Base-by-base conservation (phyloP, 176 grass and related monocot species). In the Triticum monococcum region DNA sequence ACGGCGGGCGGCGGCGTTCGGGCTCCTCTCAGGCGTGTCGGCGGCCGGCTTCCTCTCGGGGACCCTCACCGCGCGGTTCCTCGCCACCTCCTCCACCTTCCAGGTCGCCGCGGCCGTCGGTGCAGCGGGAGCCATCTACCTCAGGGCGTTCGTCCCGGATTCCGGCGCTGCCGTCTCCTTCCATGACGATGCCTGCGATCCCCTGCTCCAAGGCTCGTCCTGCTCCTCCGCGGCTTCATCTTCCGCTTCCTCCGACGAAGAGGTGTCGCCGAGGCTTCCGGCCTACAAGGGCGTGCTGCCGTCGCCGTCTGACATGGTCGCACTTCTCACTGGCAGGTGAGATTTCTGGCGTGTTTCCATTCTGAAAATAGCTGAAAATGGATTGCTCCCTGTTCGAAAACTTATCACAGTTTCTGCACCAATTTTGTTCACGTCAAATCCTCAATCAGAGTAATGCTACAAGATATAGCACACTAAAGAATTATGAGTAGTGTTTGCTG, bases 11-110 rank as follows among this genome's bases (percentile, higher is more conserved):
- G 86, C 90, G 25, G 81, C 82, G 43, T 98, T 98, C 82, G 90
- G 88, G 40, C 79, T 94, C 22, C 80, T 98, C 65, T 94, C 94
- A 75, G 94, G 92, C 87, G 71, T 96, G 30, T 89, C 88, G 26
- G 64, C 94, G 12, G 92, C 94, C 13, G 94, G 97, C 20, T 92
- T 98, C 86, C 88, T 98, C 76, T 94, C 88, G 48, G 97, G 97
- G 2, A 94, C 90, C 17, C 23, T 98, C 9, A 83, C 90, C 2
- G 90, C 92, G 66, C 94, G 97, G 56, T 98, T 98, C 86, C 90
- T 98, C 61, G n/a, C 88, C 64, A 94, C 92, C 12, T 87, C 97
- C 25, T 83, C 79, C 33, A 96, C 85, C 7, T 98, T 98, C 84
- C 85, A 96, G 93, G 92, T 97, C 66, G 86, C 90, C 18, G 82